Base-by-base conservation (phyloP, 768 basidiomycete species). In the Lentinula edodes region DNA sequence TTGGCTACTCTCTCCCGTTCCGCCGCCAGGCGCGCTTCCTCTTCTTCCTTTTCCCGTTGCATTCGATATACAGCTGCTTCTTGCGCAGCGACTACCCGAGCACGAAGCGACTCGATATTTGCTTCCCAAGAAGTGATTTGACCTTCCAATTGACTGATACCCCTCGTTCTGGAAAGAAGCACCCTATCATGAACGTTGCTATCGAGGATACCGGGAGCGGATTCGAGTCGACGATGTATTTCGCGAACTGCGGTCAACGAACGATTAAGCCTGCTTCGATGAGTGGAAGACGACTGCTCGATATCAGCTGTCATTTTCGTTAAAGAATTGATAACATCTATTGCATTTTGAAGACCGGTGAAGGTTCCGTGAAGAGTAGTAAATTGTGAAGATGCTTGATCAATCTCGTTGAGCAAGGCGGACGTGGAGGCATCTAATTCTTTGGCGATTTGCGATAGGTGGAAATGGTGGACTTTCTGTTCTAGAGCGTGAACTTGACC, bases 221-320 rank as follows among this genome's bases (percentile, higher is more conserved):
- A 66, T n/a, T 87, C 83, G 77, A 93, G 84, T 23, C 72, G 73
- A 18, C 78, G 77, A 18, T 91, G 73, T 2, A 83, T 70, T 48
- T 84, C 81, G 18, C 80, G 85, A 48, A 86, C 77, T 6, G 78
- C 74, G 16, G 83, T 80, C 46, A 89, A 73, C 0, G 82, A 82
- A 23, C 77, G 76, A 12, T 76, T 71, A 63, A 84, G 74, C 35
- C 70, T 67, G 60, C 72, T 64, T 65, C 76, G 73, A 67, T 77
- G 71, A 3, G 68, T 61, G 50, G 74, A 64, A 52, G 72, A 67
- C 52, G 75, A 64, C 20, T 66, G 63, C 59, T 83, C 77, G 16
- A 82, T 63, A 12, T 75, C 65, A 45, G 66, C 67, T 15, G 70
- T 70, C 23, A 86, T 67, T 18, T 65, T 55, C 32, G 67, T 72